phyloP scores from a whole-genome alignment of 192 early-diverging fungal species.

The Kickxella alabastrina region DNA sequence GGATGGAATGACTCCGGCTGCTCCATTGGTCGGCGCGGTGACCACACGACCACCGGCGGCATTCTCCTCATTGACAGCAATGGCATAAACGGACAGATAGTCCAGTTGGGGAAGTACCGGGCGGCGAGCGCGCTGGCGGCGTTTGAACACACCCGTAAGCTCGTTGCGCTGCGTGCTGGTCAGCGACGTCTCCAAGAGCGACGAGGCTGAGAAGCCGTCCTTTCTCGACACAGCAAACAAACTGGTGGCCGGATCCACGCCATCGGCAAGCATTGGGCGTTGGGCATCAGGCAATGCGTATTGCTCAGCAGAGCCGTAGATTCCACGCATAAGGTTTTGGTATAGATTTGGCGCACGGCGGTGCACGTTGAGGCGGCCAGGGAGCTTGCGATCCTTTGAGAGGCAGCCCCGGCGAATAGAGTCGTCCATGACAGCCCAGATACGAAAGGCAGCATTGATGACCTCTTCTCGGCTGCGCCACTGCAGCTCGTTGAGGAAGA shows the following conservation, averaged over 20 bases:
- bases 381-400: conserved; percentile 61
- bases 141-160: conserved; percentile 35
- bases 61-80: conserved; percentile 95
- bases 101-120: conserved; percentile 76
- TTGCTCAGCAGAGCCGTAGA: conserved; percentile 53
- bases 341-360: conserved; percentile 86
- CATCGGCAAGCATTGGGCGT: conserved; percentile 16
- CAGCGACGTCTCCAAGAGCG: conserved; percentile 25
- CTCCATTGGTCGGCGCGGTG: conserved; percentile 94
- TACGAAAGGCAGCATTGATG: conserved; percentile 61
- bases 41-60: conserved; percentile 80
- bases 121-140: conserved; percentile 37
- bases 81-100: conserved; percentile 88
- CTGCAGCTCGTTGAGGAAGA: conserved; percentile 88
- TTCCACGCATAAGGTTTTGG: conserved; percentile 77
- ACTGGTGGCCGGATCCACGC: neutral
- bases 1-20: conserved; percentile 89
- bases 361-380: conserved; percentile 75
- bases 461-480: conserved; percentile 86
- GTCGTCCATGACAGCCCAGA: conserved; percentile 95
- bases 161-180: conserved; percentile 45
- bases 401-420: conserved; percentile 72
- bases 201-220: conserved; percentile 3
- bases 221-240: neutral
- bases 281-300: conserved; percentile 17